Base-by-base conservation (phyloP, 2,329 filamentous ascomycete genomes). In the Cladosporium phlei region DNA sequence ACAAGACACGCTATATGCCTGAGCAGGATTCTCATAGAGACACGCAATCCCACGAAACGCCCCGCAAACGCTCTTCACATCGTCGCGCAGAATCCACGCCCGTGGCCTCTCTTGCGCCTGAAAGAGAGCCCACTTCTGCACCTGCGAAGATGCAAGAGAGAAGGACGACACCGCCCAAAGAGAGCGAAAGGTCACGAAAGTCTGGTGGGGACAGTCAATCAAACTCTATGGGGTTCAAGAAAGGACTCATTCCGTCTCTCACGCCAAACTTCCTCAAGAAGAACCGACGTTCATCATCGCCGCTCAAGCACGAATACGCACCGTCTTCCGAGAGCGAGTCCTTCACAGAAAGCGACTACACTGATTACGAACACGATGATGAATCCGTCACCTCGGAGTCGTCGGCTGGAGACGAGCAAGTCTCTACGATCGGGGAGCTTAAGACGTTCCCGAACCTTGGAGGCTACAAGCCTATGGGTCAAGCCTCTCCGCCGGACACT, bases 291-390 rank as follows among this genome's bases (percentile, higher is more conserved):
- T 85, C 82, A 1, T 97, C 93, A 0, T 98, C 93, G 1, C 93
- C 93, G 0, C 73, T 98, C 39, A 98, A 98, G 70, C 91, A 97
- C 62, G 91, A 98, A 68, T 98, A 96, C 59, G 84, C 90, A 52
- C 91, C 91, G 11, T 97, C 93, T 12, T 82, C 80, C 5, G 80
- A 79, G 35, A 83, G 81, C 0, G 78, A 79, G 32, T 80, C 80
- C 5, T 76, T 75, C 7, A 76, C 72, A 1, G 74, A 79, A 46
- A 82, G 76, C 35, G 77, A 80, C 38, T 69, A 72, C 32, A 78
- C 76, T 11, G 69, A 69, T 10, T 66, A 64, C 17, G 69, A 69
- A 10, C 65, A 64, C 16, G 59, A 67, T 5, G 80, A 84, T 33
- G 64, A 65, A 20, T 70, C 69, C 9, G 46, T 68, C 7, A 74